Evolutionary conservation across 495 filamentous ascomycete species (phyloP).

Genomic region (Tuber microsphaerosporum): DNA sequence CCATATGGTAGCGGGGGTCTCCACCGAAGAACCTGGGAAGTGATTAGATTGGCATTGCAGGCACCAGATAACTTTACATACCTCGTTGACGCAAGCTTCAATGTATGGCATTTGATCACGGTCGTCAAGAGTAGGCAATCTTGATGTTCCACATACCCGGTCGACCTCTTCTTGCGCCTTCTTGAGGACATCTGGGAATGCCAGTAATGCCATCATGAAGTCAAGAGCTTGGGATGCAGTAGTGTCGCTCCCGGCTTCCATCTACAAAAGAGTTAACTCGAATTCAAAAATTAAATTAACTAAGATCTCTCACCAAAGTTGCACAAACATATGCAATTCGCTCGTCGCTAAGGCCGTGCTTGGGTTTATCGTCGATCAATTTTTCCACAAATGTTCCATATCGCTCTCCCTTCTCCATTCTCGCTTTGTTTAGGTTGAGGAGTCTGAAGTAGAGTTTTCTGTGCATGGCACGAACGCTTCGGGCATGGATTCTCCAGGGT

Average conservation of each 20-base stretch:
- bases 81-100: conserved; percentile 8
- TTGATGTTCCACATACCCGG: conserved; percentile 32
- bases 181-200: conserved; percentile 26
- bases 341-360: conserved; percentile 24
- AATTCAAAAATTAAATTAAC: not conserved
- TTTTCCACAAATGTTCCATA: conserved; percentile 12
- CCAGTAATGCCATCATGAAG: conserved; percentile 34
- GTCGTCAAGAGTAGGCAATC: conserved; percentile 15
- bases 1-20: conserved; percentile 38
- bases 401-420: conserved; percentile 1
- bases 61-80: not conserved
- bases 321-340: conserved; percentile 28
- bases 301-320: not conserved
- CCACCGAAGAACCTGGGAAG: conserved; percentile 41
- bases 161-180: conserved; percentile 40
- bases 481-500: conserved; percentile 8
- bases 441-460: conserved; percentile 8
- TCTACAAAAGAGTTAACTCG: conserved; percentile 4
- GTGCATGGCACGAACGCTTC: not conserved
- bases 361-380: conserved; percentile 19
- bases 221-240: conserved; percentile 18
- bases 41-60: conserved; percentile 11
- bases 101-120: conserved; percentile 18
- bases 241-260: conserved; percentile 26
- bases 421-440: conserved; percentile 4